Conservation (phyloP, 108 stramenopile genomes). For the Fistulifera solaris region DNA sequence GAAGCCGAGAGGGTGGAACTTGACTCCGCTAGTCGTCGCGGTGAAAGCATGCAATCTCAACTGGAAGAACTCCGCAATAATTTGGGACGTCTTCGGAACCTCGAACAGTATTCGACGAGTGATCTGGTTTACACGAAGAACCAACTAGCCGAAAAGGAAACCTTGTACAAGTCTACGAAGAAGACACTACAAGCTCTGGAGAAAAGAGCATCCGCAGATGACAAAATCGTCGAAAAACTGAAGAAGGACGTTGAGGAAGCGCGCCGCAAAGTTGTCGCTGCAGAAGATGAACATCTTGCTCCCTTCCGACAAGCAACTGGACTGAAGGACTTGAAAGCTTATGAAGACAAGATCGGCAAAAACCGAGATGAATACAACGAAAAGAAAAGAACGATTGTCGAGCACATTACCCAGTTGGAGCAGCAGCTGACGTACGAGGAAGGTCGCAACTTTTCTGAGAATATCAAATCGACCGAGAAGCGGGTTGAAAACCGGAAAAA, state of each 20-base stretch:
- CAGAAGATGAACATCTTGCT: slow-evolving; percentile 68
- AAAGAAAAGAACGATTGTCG: slow-evolving; percentile 53
- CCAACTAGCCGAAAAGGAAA: slow-evolving; percentile 59
- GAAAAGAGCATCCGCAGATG: slow-evolving; percentile 27
- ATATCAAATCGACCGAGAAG: slow-evolving; percentile 25
- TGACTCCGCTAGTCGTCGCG: slow-evolving; percentile 29
- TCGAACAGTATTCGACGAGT: slow-evolving; percentile 60
- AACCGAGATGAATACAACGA: slow-evolving; percentile 70
- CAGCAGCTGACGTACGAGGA: slow-evolving; percentile 49
- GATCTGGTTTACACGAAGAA: slow-evolving; percentile 70
- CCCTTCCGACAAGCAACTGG: slow-evolving; percentile 78
- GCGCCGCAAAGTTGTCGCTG: slow-evolving; percentile 30
- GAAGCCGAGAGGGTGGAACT: slow-evolving; percentile 61
- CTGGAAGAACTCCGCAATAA: slow-evolving; percentile 70
- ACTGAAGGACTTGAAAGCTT: slow-evolving; percentile 69
- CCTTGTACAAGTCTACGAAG: slow-evolving; percentile 37
- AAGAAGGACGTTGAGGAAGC: slow-evolving; percentile 25
- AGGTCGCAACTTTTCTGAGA: slow-evolving; percentile 31
- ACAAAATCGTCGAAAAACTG: slow-evolving; percentile 43
- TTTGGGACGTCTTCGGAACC: slow-evolving; percentile 56
- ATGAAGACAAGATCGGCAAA: slow-evolving; percentile 77
- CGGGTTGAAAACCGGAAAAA: slow-evolving; percentile 40
- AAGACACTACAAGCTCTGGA: slow-evolving; percentile 41
- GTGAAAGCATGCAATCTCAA: slow-evolving; percentile 26
- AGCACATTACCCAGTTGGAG: slow-evolving; percentile 66